Conservation (phyloP, 2,329 filamentous ascomycete genomes). For the Xylariaceae sp. region DNA sequence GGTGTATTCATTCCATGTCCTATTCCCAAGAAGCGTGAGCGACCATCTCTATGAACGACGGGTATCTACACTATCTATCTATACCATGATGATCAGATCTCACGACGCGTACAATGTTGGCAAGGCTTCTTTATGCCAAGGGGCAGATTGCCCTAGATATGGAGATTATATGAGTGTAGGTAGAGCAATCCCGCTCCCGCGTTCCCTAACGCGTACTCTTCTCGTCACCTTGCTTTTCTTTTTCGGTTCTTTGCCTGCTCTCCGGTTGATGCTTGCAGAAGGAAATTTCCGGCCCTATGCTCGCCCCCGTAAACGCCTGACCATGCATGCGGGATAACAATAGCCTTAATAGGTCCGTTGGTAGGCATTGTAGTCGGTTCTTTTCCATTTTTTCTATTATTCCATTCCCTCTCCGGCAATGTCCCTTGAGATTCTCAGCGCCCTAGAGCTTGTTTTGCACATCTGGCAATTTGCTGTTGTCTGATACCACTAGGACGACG, state of each 20-base stretch:
- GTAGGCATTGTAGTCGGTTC: constrained; percentile 1
- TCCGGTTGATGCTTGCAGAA: constrained; percentile 5
- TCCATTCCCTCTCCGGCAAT: not conserved
- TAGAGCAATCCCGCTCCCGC: not conserved
- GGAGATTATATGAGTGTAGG: not conserved
- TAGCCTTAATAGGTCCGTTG: not conserved
- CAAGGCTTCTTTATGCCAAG: not conserved
- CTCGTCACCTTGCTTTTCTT: not conserved
- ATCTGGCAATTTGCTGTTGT: constrained; percentile 42
- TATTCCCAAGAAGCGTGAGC: not conserved
- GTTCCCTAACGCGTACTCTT: not conserved
- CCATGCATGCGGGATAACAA: constrained; percentile 21
- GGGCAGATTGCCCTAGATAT: not conserved
- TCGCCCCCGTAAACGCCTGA: constrained; percentile 23
- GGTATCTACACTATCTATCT: constrained; percentile 3
- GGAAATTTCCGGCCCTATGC: constrained; percentile 3
- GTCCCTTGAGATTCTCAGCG: not conserved
- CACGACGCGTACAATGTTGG: not conserved
- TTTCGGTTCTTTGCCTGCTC: not conserved
- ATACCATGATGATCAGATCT: constrained; percentile 1
- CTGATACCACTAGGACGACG: constrained; percentile 71
- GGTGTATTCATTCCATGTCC: not conserved
- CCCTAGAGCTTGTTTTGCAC: constrained; percentile 28
- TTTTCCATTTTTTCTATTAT: not conserved
- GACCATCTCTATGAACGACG: not conserved